Evolutionary conservation across 106 monocot genomes (phyloP).

Genomic region (Gastrodia elata): DNA sequence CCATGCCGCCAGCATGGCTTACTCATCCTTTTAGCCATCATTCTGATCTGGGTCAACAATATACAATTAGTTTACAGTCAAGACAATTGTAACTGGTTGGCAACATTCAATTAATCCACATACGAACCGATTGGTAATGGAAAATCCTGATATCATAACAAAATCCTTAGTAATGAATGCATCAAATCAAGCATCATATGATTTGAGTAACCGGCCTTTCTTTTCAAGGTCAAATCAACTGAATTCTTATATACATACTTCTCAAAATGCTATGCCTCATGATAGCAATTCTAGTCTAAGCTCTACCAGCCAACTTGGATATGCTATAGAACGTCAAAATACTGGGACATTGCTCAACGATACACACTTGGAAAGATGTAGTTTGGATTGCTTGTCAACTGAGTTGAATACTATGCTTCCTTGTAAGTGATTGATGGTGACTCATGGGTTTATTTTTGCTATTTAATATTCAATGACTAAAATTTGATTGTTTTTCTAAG

Average conservation of each 20-base stretch:
- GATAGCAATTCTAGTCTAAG: background rate
- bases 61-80: background rate
- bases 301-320: background rate
- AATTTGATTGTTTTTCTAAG: background rate
- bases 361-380: background rate
- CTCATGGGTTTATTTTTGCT: background rate
- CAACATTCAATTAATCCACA: slow-evolving; percentile 6
- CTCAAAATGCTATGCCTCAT: background rate
- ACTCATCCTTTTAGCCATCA: background rate
- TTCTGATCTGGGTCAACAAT: background rate
- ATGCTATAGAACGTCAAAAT: background rate
- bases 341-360: background rate
- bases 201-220: background rate
- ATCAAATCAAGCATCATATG: background rate
- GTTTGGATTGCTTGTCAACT: background rate
- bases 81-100: background rate
- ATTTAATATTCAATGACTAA: background rate
- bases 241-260: background rate
- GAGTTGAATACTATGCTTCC: background rate
- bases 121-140: too few relatives aligned
- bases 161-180: background rate
- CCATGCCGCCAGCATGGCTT: background rate
- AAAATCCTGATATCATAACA: background rate
- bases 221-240: background rate
- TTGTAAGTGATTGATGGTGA: background rate